phyloP scores from a whole-genome alignment of 2,329 filamentous ascomycete species.

The Fusarium camptoceras region DNA sequence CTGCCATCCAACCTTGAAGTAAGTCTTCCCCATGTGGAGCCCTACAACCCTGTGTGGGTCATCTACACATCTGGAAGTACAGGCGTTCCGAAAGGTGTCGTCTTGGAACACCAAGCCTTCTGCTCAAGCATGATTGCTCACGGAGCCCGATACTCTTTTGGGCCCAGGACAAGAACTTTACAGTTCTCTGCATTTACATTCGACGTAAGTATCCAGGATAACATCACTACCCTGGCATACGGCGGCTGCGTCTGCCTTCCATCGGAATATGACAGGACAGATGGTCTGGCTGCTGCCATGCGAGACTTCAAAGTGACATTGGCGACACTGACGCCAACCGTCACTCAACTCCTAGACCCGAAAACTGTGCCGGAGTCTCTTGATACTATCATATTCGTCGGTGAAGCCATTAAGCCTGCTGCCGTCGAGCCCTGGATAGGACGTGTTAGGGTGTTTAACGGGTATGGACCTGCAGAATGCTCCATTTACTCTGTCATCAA shows the following conservation, averaged over 20 bases:
- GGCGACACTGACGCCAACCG: background rate
- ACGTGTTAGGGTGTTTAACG: background rate
- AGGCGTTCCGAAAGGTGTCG: background rate
- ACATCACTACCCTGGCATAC: background rate
- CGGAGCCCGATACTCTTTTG: background rate
- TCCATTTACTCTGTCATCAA: background rate
- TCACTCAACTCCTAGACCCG: background rate
- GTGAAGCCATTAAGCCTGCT: too few relatives aligned
- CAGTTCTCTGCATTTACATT: constrained; percentile 4
- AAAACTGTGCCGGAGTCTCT: too few relatives aligned
- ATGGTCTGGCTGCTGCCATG: background rate
- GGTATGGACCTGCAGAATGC: constrained; percentile 2
- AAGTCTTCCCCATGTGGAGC: background rate
- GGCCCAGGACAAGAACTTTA: background rate
- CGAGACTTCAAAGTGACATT: background rate
- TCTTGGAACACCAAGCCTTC: background rate
- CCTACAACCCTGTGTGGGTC: background rate
- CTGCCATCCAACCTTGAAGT: background rate
- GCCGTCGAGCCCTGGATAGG: background rate
- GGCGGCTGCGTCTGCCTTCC: background rate
- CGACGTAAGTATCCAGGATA: constrained; percentile 1
- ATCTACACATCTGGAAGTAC: background rate
- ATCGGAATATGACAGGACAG: background rate
- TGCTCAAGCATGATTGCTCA: constrained; percentile 1
- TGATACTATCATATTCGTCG: too few relatives aligned